These are phyloP conservation scores for Neolecta irregularis DNA, from an alignment of 1,139 yeast genomes.

Conservation along the genomic window DNA sequence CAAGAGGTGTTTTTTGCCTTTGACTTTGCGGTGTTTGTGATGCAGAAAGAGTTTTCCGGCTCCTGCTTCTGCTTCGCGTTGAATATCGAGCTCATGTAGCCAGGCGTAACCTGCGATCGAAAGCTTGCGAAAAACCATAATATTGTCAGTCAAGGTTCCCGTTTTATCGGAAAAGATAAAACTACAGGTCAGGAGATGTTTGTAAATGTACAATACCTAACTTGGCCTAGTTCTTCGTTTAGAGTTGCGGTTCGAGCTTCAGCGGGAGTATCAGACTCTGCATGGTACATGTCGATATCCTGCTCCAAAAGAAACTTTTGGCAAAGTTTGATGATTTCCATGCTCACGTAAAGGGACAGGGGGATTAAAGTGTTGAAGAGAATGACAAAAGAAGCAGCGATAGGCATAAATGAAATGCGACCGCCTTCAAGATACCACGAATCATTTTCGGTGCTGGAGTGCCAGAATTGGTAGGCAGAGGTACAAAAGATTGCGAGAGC, in stretches of 20 bases:
- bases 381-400: conserved; percentile 87
- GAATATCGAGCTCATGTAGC: conserved; percentile 59
- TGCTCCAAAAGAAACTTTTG: conserved; percentile 68
- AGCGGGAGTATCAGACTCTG: conserved; percentile 72
- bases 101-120: conserved; percentile 80
- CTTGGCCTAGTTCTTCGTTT: conserved; percentile 93
- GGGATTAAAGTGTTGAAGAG: conserved; percentile 97
- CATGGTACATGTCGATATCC: conserved; percentile 91
- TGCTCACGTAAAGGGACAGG: conserved; percentile 80
- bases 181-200: too few relatives aligned
- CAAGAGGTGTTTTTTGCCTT: conserved; percentile 8
- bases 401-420: conserved; percentile 51
- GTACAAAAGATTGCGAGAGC: conserved; percentile 64
- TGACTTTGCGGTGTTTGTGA: conserved; percentile 2
- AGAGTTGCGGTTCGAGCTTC: conserved; percentile 92
- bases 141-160: conserved; percentile 86
- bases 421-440: conserved; percentile 73
- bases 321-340: conserved; percentile 84
- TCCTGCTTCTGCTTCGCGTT: conserved; percentile 22
- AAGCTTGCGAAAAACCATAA: conserved; percentile 73
- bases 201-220: too few relatives aligned
- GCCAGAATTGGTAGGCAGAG: conserved; percentile 53
- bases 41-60: conserved; percentile 8
- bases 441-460: conserved; percentile 28
- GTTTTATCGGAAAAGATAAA: conserved; percentile 91